Percentiles rank a stretch among this genome's conserved stretches.
These are phyloP conservation scores for Coniochaeta pulveracea DNA, from an alignment of 2,329 filamentous ascomycete genomes.

Conservation along the genomic window DNA sequence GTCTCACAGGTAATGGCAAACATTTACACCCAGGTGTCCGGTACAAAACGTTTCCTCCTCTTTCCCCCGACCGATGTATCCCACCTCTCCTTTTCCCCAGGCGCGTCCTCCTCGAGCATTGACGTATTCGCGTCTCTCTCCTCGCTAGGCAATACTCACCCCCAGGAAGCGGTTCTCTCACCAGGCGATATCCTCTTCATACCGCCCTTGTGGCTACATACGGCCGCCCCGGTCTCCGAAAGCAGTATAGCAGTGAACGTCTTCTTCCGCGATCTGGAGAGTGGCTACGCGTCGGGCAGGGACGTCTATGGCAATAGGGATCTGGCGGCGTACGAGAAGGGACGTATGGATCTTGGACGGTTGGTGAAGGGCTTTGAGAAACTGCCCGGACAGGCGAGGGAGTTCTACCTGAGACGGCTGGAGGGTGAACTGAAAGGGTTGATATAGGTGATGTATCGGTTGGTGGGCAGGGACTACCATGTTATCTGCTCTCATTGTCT, in stretches of 20 bases:
- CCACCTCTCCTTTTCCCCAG: constrained; percentile 59
- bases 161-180: constrained; percentile 52
- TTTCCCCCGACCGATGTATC: constrained; percentile 70
- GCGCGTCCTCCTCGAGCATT: constrained; percentile 68
- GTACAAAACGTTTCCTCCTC: constrained; percentile 61
- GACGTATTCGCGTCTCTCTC: constrained; percentile 51
- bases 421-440: constrained; percentile 67
- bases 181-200: constrained; percentile 73
- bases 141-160: constrained; percentile 39
- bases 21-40: constrained; percentile 67
- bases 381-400: constrained; percentile 53
- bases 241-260: constrained; percentile 76
- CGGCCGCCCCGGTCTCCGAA: constrained; percentile 46
- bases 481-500: no score
- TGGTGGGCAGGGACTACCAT: no score
- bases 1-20: constrained; percentile 66
- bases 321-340: constrained; percentile 73
- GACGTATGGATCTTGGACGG: constrained; percentile 57
- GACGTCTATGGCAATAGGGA: constrained; percentile 88
- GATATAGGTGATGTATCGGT: no score
- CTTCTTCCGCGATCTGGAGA: constrained; percentile 66
- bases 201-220: constrained; percentile 76
- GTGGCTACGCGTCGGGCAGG: constrained; percentile 58
- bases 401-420: constrained; percentile 65
- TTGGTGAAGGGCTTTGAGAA: constrained; percentile 53